Evolutionary conservation across 2,329 filamentous ascomycete species (phyloP), one percentile per base, ranked within the genome.

Genomic region (Ophidiomyces ophidiicola): DNA sequence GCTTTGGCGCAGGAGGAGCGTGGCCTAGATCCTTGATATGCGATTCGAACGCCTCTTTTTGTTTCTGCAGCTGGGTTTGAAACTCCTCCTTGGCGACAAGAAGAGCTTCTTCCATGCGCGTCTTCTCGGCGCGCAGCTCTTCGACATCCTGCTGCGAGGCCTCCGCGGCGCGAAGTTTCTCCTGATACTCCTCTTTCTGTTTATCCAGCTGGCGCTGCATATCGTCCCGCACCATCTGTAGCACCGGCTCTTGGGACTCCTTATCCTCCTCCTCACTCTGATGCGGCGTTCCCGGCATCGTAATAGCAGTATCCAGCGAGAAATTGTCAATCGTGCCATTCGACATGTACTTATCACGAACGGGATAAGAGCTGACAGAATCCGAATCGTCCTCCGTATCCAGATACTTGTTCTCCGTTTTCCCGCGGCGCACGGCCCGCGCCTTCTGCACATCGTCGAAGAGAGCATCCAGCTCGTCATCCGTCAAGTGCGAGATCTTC

Each of bases 301-400:
- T 98, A 36, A 98, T 69, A 8, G 80, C 81, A 1, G 90, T 98
- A 56, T 98, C 90, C 11, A 98, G 69, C 1, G 88, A 96, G 53
- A 94, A 90, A 56, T 93, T 94, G 61, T 98, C 90, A 38, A 96
- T 71, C 0, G 88, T 94, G 1, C 88, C 88, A 40, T 82, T 90
- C 2, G 87, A 94, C 66, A 94, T 75, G 60, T 96, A 96, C 55
- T 96, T 96, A 51, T 98, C 90, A 36, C 90, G 74, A 20, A 87
- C 70, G 1, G 85, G 80, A 54, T 87, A 94, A 0, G 88, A 94
- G 19, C 79, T 82, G 33, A 82, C 75, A 0, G 88, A 94, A 49
- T 98, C 90, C 39, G 79, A 76, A 56, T 96, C 90, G 41, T 94
- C 88, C 23, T 70, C 68, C 10, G 62, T 64, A 30, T 75, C 72